Percentiles rank a stretch among this genome's conserved stretches.
Conservation (phyloP, 257 asterid genomes). For the Eucommia ulmoides region DNA sequence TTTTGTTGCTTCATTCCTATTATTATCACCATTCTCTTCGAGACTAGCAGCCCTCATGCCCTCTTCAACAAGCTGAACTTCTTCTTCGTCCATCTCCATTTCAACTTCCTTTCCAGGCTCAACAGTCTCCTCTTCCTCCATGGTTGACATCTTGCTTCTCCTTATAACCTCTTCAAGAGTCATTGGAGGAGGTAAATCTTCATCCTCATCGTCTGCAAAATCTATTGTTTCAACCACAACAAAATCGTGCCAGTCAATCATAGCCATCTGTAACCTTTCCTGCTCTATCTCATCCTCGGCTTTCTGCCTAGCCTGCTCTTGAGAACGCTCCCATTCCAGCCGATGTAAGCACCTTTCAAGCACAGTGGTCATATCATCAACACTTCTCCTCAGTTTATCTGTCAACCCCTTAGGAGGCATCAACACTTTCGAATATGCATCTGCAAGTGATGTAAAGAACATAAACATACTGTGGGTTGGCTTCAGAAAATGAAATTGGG, state of each 20-base stretch:
- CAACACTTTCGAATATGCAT: conserved; percentile 86
- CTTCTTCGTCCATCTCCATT: conserved; percentile 99
- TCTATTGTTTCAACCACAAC: conserved; percentile 90
- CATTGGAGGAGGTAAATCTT: conserved; percentile 91
- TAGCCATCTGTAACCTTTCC: conserved; percentile 82
- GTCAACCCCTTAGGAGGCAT: conserved; percentile 81
- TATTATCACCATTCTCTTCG: conserved; percentile 44
- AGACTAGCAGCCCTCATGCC: conserved; percentile 81
- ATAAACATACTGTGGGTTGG: conserved; percentile 95
- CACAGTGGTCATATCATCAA: conserved; percentile 73
- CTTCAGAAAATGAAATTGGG: conserved; percentile 80
- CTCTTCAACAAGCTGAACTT: conserved; percentile 87
- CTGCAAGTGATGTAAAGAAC: conserved; percentile 93
- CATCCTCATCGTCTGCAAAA: conserved; percentile 95
- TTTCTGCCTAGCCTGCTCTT: conserved; percentile 91
- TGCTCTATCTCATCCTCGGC: conserved; percentile 90
- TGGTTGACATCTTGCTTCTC: conserved; percentile 72
- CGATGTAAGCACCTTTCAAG: conserved; percentile 81
- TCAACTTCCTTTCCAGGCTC: conserved; percentile 93
- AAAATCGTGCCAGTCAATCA: conserved; percentile 98
- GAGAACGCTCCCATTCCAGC: conserved; percentile 92
- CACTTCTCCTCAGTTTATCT: conserved; percentile 61
- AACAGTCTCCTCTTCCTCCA: conserved; percentile 60
- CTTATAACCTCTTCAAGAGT: conserved; percentile 90
- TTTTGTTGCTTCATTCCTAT: conserved; percentile 33